A percentile compares a stretch with the other conserved stretches of the same genome.
phyloP scores from a whole-genome alignment of 345 rosid genomes.

The Abelmoschus esculentus region DNA sequence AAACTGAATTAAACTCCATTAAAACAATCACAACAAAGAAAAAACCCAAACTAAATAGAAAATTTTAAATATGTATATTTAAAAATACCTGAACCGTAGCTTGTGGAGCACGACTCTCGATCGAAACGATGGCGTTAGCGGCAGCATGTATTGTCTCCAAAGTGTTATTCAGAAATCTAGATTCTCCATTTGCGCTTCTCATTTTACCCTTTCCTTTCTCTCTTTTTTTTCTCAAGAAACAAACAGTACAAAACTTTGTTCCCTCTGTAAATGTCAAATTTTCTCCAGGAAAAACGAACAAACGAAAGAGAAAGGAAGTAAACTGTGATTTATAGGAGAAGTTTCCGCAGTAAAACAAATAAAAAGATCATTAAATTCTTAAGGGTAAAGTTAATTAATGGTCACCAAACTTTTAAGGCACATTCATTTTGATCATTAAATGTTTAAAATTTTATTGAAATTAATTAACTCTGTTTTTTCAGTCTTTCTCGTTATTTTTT shows the following conservation, averaged over 20 bases:
- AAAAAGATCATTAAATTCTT: not conserved
- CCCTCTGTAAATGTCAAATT: constrained; percentile 15
- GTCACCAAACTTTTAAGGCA: no score
- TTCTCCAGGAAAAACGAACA: constrained; percentile 3
- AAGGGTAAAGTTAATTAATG: no score
- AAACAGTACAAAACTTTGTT: constrained; percentile 5
- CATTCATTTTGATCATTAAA: no score
- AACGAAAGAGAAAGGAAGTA: not conserved
- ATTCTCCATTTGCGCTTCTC: constrained; percentile 38
- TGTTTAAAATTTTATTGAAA: no score
- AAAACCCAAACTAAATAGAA: not conserved
- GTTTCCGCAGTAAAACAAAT: not conserved
- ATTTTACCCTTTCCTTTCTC: constrained; percentile 14
- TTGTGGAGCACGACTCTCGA: constrained; percentile 59
- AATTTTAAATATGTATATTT: not conserved
- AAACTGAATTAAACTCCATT: not conserved
- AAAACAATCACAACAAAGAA: not conserved
- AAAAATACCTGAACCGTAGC: constrained; percentile 31
- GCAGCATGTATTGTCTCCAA: constrained; percentile 79
- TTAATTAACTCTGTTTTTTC: no score
- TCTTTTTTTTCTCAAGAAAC: not conserved
- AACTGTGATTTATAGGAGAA: constrained; percentile 2
- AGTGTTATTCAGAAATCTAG: constrained; percentile 34
- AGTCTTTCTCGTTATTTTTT: no score
- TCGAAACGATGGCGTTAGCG: constrained; percentile 75